These are phyloP conservation scores for Sechiopsis laciniata DNA, from an alignment of 306 rosid species.

Conservation along the genomic window DNA sequence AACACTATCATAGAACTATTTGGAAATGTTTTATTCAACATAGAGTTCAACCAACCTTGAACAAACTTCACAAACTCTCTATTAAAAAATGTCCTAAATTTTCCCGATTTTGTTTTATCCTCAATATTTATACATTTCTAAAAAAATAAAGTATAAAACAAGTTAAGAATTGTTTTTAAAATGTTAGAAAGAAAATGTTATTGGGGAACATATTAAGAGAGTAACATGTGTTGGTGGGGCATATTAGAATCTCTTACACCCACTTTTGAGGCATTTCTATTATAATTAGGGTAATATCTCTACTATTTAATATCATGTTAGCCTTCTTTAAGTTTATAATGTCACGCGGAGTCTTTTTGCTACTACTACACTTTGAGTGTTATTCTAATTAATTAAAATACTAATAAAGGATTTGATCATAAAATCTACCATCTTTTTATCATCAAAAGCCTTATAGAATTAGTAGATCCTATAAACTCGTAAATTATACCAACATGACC, in stretches of 20 bases:
- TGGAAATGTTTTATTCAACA: no score
- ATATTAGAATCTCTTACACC: background rate
- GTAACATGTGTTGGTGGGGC: slow-evolving; percentile 6
- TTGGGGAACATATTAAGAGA: slow-evolving; percentile 8
- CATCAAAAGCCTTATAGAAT: no score
- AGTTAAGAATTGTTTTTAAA: background rate
- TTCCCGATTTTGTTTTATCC: background rate
- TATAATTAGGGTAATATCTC: slow-evolving; percentile 9
- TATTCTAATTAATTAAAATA: background rate
- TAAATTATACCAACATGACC: no score
- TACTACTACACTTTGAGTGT: background rate
- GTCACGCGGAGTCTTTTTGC: background rate
- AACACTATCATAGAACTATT: no score
- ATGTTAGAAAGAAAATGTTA: background rate
- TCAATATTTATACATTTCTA: background rate
- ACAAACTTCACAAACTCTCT: no score
- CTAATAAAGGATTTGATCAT: background rate
- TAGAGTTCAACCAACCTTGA: no score
- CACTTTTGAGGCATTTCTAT: slow-evolving; percentile 12
- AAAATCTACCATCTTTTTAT: no score
- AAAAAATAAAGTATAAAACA: background rate
- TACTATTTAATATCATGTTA: background rate
- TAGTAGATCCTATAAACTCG: no score
- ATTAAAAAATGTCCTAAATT: no score
- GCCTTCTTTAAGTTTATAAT: background rate